Base-by-base conservation (phyloP, 352 stramenopile genomes). In the Phytophthora sansomeana region DNA sequence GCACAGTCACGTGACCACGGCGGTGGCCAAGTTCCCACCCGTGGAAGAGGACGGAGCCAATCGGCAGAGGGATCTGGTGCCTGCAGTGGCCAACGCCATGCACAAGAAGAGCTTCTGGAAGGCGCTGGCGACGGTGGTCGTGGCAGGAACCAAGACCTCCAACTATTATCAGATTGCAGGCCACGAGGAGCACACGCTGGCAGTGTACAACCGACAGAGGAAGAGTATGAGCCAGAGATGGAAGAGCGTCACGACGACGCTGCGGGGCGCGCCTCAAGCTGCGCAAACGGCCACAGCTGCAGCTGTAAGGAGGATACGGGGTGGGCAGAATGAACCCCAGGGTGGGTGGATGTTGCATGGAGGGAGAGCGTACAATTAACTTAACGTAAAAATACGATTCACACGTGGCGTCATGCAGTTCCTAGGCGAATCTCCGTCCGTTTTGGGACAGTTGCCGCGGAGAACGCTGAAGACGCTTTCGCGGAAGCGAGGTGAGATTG, bases 51-150 rank as follows among this genome's bases (percentile, higher is more conserved):
- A 67, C 14, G 33, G 53, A 35, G 10, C n/a, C 32, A 21, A 54
- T 3, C 21, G 39, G 21, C 46, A 54, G 26, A 2, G 19, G 16
- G 29, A 41, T 7, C 24, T 68, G 4, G 49, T 64, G 32, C 42
- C 59, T 4, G 50, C 39, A 21, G 26, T 74, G 13, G 42, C 59
- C 2, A 38, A 42, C 4, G 49, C 33, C 13, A 47, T 63, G 60
- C 41, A 65, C 36, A 71, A 74, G 48, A 66, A 67, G 19, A 52
- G 29, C 19, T 63, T 75, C 26, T 75, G 70, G 70, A 69, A 56
- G 28, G 56, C 43, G 13, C 1, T 77, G n/a, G 39, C 43, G 8
- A 61, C 42, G 14, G 50, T 33, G 1, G 39, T 64, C n/a, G 28
- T 62, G 4, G 8, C 32, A 13, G 30, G 35, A 4, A 38, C 51